These are phyloP conservation scores for Torulaspora pretoriensis DNA, from an alignment of 1,139 yeast species.

Conservation along the genomic window DNA sequence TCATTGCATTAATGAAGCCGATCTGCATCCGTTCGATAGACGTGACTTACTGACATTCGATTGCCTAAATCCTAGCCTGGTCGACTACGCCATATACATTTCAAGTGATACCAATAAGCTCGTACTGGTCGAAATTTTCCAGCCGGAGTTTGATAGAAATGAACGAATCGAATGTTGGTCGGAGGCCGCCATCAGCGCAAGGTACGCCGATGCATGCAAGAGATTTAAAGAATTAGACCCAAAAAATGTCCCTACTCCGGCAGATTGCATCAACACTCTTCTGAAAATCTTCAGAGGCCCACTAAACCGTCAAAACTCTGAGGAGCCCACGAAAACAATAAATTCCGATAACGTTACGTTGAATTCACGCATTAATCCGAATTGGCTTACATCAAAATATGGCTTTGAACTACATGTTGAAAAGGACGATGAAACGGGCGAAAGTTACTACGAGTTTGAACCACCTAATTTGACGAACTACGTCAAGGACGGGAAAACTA, in stretches of 20 bases:
- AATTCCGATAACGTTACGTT: slow-evolving; percentile 47
- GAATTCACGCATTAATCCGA: slow-evolving; percentile 53
- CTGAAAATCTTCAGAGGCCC: slow-evolving; percentile 64
- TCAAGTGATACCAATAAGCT: slow-evolving; percentile 43
- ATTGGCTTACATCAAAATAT: slow-evolving; percentile 46
- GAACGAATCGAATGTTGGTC: slow-evolving; percentile 41
- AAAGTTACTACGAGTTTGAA: slow-evolving; percentile 43
- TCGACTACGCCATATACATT: slow-evolving; percentile 45
- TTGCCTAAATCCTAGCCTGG: slow-evolving; percentile 22
- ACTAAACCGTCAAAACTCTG: slow-evolving; percentile 40
- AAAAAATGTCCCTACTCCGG: slow-evolving; percentile 43
- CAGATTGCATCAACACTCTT: slow-evolving; percentile 54
- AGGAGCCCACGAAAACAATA: slow-evolving; percentile 50
- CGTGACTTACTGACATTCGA: slow-evolving; percentile 34
- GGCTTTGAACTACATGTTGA: slow-evolving; percentile 40
- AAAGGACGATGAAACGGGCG: slow-evolving; percentile 39
- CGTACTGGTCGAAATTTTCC: slow-evolving; percentile 42
- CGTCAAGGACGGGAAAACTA: slow-evolving; percentile 27
- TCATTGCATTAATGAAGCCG: slow-evolving; percentile 34
- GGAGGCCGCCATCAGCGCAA: slow-evolving; percentile 38
- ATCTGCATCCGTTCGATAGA: slow-evolving; percentile 38
- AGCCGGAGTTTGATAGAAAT: slow-evolving; percentile 38
- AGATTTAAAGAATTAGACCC: slow-evolving; percentile 29
- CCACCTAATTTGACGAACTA: slow-evolving; percentile 55
- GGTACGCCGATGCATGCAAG: slow-evolving; percentile 37